Percentiles rank a stretch among this genome's conserved stretches.
phyloP scores from a whole-genome alignment of 2,329 filamentous ascomycete species.

The Aspergillus melleus region DNA sequence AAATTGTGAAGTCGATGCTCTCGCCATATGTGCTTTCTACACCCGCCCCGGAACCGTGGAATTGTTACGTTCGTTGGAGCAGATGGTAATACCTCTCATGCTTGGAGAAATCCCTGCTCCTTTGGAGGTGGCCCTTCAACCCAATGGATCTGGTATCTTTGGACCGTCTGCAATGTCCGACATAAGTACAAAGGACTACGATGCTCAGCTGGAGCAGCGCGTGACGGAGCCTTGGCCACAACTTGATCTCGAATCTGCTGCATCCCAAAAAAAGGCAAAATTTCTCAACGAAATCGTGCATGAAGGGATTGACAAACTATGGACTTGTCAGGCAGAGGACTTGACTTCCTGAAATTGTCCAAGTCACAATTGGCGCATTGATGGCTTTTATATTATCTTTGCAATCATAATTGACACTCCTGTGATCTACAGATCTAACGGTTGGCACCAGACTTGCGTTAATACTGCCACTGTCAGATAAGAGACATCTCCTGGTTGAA shows the following conservation, averaged over 20 bases:
- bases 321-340: background rate
- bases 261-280: background rate
- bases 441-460: background rate
- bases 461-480: background rate
- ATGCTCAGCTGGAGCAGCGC: background rate
- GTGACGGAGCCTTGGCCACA: background rate
- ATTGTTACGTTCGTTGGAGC: background rate
- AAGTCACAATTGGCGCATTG: background rate
- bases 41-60: slow-evolving; percentile 1
- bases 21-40: slow-evolving; percentile 1
- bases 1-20: background rate
- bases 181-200: background rate
- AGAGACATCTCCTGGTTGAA: background rate
- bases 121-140: background rate
- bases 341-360: background rate
- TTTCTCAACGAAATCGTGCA: background rate
- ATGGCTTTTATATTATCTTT: background rate
- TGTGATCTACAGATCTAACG: background rate
- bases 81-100: slow-evolving; percentile 1
- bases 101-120: background rate
- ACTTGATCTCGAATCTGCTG: background rate
- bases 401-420: background rate
- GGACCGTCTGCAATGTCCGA: background rate
- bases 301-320: background rate
- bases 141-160: background rate